These are phyloP conservation scores for Colletotrichum melonis DNA, from an alignment of 2,329 filamentous ascomycete genomes.

Conservation along the genomic window DNA sequence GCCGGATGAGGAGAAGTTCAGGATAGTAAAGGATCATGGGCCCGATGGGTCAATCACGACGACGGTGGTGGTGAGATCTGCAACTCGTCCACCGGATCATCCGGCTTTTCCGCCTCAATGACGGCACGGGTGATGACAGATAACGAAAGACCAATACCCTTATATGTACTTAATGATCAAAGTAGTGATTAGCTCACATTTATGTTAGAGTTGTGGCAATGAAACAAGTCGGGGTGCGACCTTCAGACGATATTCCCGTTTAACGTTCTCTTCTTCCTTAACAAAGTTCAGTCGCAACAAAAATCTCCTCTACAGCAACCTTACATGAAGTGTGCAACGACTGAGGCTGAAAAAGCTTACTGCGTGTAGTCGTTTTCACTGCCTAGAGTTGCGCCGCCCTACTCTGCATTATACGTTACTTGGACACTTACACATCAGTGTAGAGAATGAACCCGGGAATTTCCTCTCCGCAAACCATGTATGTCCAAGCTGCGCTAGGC, in stretches of 20 bases:
- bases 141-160: not conserved
- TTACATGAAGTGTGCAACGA: not conserved
- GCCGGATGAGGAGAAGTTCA: slow-evolving; percentile 5
- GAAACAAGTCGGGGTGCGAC: not conserved
- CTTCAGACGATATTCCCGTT: not conserved
- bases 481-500: slow-evolving; percentile 51
- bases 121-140: too few relatives aligned
- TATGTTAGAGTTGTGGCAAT: not conserved
- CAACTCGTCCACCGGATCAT: not conserved
- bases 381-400: not conserved
- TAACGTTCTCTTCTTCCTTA: not conserved
- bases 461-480: slow-evolving; percentile 48
- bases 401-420: too few relatives aligned
- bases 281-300: not conserved
- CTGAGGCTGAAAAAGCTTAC: not conserved
- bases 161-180: not conserved
- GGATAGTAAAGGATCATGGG: slow-evolving; percentile 11
- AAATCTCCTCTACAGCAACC: not conserved
- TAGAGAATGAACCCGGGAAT: slow-evolving; percentile 47
- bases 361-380: too few relatives aligned
- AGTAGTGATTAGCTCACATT: not conserved
- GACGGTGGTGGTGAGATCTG: slow-evolving; percentile 20
- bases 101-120: not conserved
- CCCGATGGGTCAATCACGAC: slow-evolving; percentile 23
- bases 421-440: slow-evolving; percentile 44